Evolutionary conservation across 306 rosid species (phyloP), one percentile per base, ranked within the genome.

Genomic region (Vicia faba): DNA sequence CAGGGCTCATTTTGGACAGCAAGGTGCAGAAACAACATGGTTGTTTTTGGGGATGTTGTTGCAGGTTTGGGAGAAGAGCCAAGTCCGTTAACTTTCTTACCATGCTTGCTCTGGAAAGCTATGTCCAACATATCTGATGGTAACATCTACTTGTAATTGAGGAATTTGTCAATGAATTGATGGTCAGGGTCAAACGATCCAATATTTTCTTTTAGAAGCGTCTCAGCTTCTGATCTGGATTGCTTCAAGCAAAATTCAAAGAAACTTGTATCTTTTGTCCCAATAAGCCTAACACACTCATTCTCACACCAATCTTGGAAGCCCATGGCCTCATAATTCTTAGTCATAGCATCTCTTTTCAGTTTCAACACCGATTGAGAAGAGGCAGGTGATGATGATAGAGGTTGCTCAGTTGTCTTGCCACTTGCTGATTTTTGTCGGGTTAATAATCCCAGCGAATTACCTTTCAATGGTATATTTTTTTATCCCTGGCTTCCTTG

Each of bases 241-340:
- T n/a, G n/a, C n/a, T n/a, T n/a, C n/a, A n/a, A n/a, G n/a, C n/a
- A n/a, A n/a, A n/a, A n/a, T n/a, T n/a, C 96, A 38, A 89, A 89
- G 75, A 92, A 81, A 73, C 95, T 89, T 2, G 92, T 92, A 84
- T 92, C 98, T 77, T 76, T 87, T 5, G 91, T 70, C 59, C 98
- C 98, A 75, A 92, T 74, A 45, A 92, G 91, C 86, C 89, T 83
- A 28, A 50, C 75, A 5, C 91, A 89, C 77, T 92, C 98, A 56
- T 66, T 87, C 82, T 87, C 88, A 68, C 98, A 92, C 98, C 98
- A 92, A 81, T 78, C 91, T 43, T 86, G 77, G 83, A 92, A 92
- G 69, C 74, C 92, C 76, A 41, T 84, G 49, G 98, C 98, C 82
- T 92, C 98, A 39, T 93, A 85, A 63, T 78, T 87, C 81, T 81